Conservation (phyloP, 1,139 yeast species). For the Chernovozyma aurita region DNA sequence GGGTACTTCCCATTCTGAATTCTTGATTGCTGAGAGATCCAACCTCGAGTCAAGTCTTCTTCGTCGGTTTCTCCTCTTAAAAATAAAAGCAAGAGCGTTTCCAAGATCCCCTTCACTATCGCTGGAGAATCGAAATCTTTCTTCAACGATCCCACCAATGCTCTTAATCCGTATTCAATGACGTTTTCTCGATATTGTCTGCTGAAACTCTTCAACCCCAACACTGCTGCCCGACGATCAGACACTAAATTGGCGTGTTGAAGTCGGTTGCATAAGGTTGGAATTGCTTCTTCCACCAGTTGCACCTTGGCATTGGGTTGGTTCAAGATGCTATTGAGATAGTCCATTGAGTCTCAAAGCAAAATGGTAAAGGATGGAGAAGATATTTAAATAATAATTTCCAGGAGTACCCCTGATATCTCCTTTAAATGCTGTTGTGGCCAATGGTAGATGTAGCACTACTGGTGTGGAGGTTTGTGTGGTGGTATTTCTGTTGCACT, state of each 20-base stretch:
- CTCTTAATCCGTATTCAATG: conserved; percentile 81
- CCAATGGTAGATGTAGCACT: no score
- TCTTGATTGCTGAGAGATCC: conserved; percentile 76
- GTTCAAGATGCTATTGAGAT: conserved; percentile 35
- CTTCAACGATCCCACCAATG: conserved; percentile 62
- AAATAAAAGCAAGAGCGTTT: conserved; percentile 77
- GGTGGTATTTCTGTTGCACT: no score
- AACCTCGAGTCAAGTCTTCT: conserved; percentile 55
- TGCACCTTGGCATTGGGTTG: conserved; percentile 48
- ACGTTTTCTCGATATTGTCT: conserved; percentile 88
- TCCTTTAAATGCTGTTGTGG: no score
- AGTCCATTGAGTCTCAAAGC: conserved; percentile 31
- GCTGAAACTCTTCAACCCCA: conserved; percentile 85
- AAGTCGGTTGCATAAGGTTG: conserved; percentile 82
- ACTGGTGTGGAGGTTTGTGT: no score
- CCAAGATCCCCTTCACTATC: conserved; percentile 78
- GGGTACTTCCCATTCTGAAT: conserved; percentile 79
- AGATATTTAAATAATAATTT: no score
- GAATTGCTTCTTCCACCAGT: conserved; percentile 80
- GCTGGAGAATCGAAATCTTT: conserved; percentile 66
- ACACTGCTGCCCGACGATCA: conserved; percentile 87
- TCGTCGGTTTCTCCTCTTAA: conserved; percentile 58
- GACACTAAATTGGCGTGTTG: conserved; percentile 77
- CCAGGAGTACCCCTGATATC: not conserved
- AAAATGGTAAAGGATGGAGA: no score